Base-by-base conservation (phyloP, 352 stramenopile genomes). In the Phytophthora europaea region DNA sequence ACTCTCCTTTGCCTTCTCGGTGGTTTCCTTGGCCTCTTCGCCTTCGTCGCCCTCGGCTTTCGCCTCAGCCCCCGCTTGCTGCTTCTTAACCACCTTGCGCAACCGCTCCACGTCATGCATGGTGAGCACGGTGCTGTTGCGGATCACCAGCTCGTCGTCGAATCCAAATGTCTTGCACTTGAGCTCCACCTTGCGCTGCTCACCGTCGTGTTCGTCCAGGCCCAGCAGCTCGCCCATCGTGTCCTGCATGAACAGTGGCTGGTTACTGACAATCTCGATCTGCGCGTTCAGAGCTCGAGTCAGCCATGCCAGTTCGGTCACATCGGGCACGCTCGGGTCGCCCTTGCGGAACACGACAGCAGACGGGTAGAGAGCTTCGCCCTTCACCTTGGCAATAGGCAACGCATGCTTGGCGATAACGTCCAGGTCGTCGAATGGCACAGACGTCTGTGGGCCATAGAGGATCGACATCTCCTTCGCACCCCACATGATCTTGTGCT, bases 401-500 rank as follows among this genome's bases (percentile, higher is more conserved):
- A 91, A 70, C 6, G 64, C 67, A 59, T 93, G 78, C 69, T 86
- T 91, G 61, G 83, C 83, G 51, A 96, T 83, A 16, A 79, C 70
- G 53, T 96, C 88, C 40, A 95, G 67, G 69, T 96, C 89, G 38
- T 96, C 85, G 59, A 96, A 96, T 10, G 89, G 85, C 67, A 94
- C 73, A 26, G 85, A 89, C 9, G 87, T 96, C 50, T 87, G 65
- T 0, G 76, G 72, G 9, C 88, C 88, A 28, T 87, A 96, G 13
- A 96, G 71, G 38, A 96, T 91, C 36, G 87, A 94, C 69, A 96
- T 90, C 65, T 96, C 89, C 72, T 93, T 94, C 28, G 80, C 84
- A 1, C 89, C 88, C 89, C 89, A 96, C 23, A 87, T 64, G 54
- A 93, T 90, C 69, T 91, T 87, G 12, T 80, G 70, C 3, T 80